Evolutionary conservation across 495 filamentous ascomycete species (phyloP).

Genomic region (Tuber brumale): DNA sequence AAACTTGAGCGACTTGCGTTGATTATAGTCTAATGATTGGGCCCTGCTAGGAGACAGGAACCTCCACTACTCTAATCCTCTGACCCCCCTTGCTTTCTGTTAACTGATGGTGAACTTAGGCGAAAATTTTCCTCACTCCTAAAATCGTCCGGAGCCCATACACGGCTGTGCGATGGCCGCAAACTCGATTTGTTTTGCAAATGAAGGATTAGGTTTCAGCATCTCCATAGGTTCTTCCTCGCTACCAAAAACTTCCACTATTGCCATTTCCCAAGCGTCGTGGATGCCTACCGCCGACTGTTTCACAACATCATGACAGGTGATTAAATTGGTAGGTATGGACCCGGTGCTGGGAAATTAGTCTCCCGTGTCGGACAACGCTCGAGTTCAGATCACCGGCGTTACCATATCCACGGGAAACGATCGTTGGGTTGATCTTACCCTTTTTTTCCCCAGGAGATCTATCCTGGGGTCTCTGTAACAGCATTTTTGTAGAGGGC

Average conservation of each 20-base stretch:
- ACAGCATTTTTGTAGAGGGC: background rate
- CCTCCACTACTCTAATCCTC: background rate
- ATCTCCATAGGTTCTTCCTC: background rate
- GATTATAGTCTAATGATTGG: background rate
- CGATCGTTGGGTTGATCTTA: constrained; percentile 1
- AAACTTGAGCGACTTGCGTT: background rate
- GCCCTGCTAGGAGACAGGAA: background rate
- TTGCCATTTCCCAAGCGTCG: background rate
- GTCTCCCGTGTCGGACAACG: background rate
- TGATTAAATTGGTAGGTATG: background rate
- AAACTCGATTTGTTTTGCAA: background rate
- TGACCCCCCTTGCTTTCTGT: background rate
- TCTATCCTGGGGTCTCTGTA: background rate
- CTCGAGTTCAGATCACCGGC: background rate
- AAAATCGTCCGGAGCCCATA: background rate
- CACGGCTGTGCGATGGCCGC: background rate
- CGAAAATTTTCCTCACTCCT: background rate
- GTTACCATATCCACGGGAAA: background rate
- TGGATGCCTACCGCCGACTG: background rate
- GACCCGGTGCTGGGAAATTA: background rate
- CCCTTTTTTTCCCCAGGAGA: background rate
- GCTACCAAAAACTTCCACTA: background rate
- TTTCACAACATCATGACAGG: background rate
- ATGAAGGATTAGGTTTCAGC: background rate
- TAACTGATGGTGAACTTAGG: background rate